Base-by-base conservation (phyloP, 306 rosid species). In the Quercus parvula region DNA sequence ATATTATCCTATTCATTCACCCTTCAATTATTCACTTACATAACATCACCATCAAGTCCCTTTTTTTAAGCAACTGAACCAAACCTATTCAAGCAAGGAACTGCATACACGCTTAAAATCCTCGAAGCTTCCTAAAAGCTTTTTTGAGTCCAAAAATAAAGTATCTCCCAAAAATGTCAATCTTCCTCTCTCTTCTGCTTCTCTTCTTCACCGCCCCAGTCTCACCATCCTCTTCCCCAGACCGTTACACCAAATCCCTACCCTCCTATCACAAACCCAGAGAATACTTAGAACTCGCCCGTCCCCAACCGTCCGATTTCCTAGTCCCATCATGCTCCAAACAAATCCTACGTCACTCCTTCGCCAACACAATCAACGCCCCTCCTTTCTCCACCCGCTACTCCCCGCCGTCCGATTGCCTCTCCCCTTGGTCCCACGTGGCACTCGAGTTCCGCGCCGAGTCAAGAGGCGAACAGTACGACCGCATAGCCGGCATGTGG, bases 401-500 rank as follows among this genome's bases (percentile, higher is more conserved):
- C 86, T 17, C 76, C 59, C 93, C 98, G 35, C 93, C 93, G 72
- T 5, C 77, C 5, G 74, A 67, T 33, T 93, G 92, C 77, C 82
- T 85, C n/a, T 10, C 83, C 20, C 89, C 94, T 0, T 87, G 97
- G 94, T 83, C 98, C 69, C 86, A 82, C 76, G 86, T 88, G 64
- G 56, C 81, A 33, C 89, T 93, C 30, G 85, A 82, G 55, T 80
- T 91, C 70, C 89, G 81, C 19, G 96, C 86, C 79, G 41, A 63
- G 14, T 90, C 86, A 77, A 82, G 75, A 55, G 97, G 97, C 72
- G 87, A 91, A 19, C 98, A 93, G 77, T 91, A 90, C 91, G 94
- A 91, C 49, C 97, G 98, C 64, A 88, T 93, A 75, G 85, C 92
- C 78, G 98, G 89, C 72, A 1, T 93, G 10, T 93, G 94, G 97